phyloP scores from a whole-genome alignment of 139 green algal species.

The Tetraselmis striata region DNA sequence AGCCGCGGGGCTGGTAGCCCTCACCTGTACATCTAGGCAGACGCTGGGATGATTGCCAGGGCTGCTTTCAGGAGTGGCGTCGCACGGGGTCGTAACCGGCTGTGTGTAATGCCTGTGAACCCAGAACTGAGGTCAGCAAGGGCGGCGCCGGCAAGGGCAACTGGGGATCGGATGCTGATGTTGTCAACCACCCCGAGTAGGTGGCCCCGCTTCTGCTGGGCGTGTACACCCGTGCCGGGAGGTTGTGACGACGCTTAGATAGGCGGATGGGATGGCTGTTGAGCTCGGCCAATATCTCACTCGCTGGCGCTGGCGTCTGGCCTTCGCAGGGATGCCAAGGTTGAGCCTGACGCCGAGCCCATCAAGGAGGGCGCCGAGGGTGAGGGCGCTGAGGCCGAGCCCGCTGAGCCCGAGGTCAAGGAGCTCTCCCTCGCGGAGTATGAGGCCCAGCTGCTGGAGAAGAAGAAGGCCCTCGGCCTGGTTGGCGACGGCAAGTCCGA shows the following conservation, averaged over 20 bases:
- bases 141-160: constrained; percentile 1
- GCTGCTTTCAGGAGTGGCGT: too few relatives aligned
- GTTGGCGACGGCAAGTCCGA: background rate
- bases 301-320: too few relatives aligned
- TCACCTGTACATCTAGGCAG: too few relatives aligned
- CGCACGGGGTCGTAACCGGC: too few relatives aligned
- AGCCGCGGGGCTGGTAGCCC: too few relatives aligned
- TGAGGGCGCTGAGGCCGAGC: background rate
- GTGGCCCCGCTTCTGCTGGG: background rate
- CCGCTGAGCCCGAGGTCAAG: constrained; percentile 3
- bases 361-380: background rate
- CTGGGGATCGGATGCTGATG: background rate
- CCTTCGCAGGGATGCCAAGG: background rate
- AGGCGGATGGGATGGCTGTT: too few relatives aligned
- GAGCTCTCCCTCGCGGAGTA: background rate
- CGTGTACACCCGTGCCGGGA: background rate
- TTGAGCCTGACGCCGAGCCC: background rate
- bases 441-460: background rate
- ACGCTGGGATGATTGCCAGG: too few relatives aligned
- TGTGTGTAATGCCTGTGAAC: too few relatives aligned
- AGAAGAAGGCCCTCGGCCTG: background rate
- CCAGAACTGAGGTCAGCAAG: constrained; percentile 1
- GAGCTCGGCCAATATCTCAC: too few relatives aligned
- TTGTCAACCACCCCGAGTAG: background rate
- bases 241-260: too few relatives aligned